These are phyloP conservation scores for Peronosclerospora sorghi DNA, from an alignment of 352 stramenopile genomes.

Conservation along the genomic window DNA sequence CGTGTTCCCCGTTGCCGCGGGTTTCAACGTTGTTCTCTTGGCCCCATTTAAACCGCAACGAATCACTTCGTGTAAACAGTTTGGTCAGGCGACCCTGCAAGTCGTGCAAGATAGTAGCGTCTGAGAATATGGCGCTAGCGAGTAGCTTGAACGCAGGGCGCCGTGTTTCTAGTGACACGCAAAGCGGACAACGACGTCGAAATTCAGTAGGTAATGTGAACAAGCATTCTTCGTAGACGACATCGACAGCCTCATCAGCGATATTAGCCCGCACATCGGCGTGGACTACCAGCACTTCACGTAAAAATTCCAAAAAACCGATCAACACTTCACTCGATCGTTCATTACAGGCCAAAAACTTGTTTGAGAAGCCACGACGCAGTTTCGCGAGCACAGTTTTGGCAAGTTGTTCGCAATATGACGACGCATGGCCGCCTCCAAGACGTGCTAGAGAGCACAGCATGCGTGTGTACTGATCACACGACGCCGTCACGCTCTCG, in stretches of 20 bases:
- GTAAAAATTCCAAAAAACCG: slow-evolving; percentile 66
- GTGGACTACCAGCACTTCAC: slow-evolving; percentile 55
- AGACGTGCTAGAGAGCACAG: slow-evolving; percentile 59
- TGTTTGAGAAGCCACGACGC: slow-evolving; percentile 57
- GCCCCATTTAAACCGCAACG: slow-evolving; percentile 62
- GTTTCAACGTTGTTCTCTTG: slow-evolving; percentile 80
- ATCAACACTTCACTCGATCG: slow-evolving; percentile 54
- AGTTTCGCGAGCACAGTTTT: slow-evolving; percentile 48
- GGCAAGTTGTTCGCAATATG: slow-evolving; percentile 43
- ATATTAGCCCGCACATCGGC: slow-evolving; percentile 38
- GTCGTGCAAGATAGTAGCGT: slow-evolving; percentile 48
- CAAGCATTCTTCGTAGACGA: slow-evolving; percentile 76
- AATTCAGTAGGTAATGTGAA: slow-evolving; percentile 70
- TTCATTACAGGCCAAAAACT: slow-evolving; percentile 71
- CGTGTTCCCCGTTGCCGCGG: slow-evolving; percentile 68
- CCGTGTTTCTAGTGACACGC: slow-evolving; percentile 63
- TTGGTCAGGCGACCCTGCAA: slow-evolving; percentile 41
- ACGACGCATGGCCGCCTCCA: slow-evolving; percentile 28
- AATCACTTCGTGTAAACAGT: slow-evolving; percentile 53
- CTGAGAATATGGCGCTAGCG: slow-evolving; percentile 63
- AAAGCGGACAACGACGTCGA: slow-evolving; percentile 53
- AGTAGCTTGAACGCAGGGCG: slow-evolving; percentile 75
- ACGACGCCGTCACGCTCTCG: slow-evolving; percentile 44
- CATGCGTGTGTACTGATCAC: slow-evolving; percentile 64
- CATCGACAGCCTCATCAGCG: slow-evolving; percentile 54